Conservation (phyloP, 805 yeast species). For the Ogataea trehalophila region DNA sequence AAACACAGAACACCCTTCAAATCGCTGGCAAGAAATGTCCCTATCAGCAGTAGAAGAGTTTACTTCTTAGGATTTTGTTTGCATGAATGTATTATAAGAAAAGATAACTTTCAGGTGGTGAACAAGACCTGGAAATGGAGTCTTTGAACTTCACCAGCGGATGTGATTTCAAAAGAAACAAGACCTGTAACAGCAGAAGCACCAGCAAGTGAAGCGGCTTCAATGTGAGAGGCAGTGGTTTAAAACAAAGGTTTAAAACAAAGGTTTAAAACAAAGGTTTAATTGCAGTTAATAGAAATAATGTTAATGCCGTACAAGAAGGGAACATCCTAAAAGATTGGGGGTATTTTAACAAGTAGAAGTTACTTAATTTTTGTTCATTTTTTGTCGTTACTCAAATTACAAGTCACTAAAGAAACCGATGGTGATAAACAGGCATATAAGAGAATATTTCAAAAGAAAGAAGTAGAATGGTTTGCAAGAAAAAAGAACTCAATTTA, state of each 20-base stretch:
- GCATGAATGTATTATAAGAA: slow-evolving; percentile 43
- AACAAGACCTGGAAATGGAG: slow-evolving; percentile 40
- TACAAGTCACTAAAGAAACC: no score
- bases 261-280: no score
- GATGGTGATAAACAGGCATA: no score
- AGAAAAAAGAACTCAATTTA: no score
- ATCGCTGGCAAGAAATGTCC: slow-evolving; percentile 40
- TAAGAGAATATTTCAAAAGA: no score
- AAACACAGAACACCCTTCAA: slow-evolving; percentile 35
- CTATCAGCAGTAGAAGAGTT: slow-evolving; percentile 35
- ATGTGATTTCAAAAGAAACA: slow-evolving; percentile 3
- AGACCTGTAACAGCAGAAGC: slow-evolving; percentile 31
- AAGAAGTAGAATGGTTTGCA: no score
- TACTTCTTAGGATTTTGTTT: slow-evolving; percentile 33
- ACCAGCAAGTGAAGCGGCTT: slow-evolving; percentile 17
- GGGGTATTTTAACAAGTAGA: no score
- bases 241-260: background rate
- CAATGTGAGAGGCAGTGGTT: slow-evolving; percentile 3
- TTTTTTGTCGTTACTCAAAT: no score
- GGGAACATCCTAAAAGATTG: no score
- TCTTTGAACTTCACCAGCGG: slow-evolving; percentile 29
- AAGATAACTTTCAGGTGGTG: slow-evolving; percentile 40
- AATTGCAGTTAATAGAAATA: no score
- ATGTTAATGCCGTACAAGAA: no score
- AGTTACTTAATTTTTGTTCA: no score